A percentile compares a stretch with the other conserved stretches of the same genome.
These are phyloP conservation scores for Arthrinium puccinioides DNA, from an alignment of 2,329 filamentous ascomycete genomes.

Conservation along the genomic window DNA sequence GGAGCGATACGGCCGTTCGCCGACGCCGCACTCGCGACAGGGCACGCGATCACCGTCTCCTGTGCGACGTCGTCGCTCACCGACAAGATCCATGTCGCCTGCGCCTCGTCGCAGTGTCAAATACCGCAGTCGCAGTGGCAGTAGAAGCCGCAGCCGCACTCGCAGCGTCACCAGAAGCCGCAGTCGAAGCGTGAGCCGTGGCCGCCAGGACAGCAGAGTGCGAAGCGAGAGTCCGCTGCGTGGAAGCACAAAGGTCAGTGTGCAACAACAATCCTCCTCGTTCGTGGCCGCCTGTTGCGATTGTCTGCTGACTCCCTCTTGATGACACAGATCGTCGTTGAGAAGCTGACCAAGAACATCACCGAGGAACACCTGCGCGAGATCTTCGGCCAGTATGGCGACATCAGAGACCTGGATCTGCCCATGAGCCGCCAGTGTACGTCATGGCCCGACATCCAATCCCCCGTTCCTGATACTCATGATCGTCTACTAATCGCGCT, in stretches of 20 bases:
- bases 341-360: slow-evolving; percentile 92
- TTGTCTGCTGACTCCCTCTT: background rate
- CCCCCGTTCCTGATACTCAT: background rate
- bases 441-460: slow-evolving; percentile 18
- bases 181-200: slow-evolving; percentile 21
- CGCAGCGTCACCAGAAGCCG: slow-evolving; percentile 20
- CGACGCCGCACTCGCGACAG: slow-evolving; percentile 28
- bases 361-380: slow-evolving; percentile 82
- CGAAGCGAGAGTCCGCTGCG: slow-evolving; percentile 28
- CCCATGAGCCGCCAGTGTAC: slow-evolving; percentile 82
- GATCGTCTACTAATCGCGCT: background rate
- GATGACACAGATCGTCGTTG: slow-evolving; percentile 74
- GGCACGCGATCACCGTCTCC: slow-evolving; percentile 16
- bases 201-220: slow-evolving; percentile 18
- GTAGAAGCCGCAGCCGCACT: slow-evolving; percentile 10
- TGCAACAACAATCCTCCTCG: background rate
- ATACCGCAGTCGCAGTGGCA: slow-evolving; percentile 9
- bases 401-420: slow-evolving; percentile 79
- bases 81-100: slow-evolving; percentile 3
- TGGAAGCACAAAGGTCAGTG: slow-evolving; percentile 46
- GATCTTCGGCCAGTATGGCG: slow-evolving; percentile 85
- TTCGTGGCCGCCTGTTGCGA: background rate
- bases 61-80: slow-evolving; percentile 12
- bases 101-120: slow-evolving; percentile 21
- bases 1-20: slow-evolving; percentile 21